Evolutionary conservation across 345 rosid genomes (phyloP).

Genomic region (Gossypium anomalum): DNA sequence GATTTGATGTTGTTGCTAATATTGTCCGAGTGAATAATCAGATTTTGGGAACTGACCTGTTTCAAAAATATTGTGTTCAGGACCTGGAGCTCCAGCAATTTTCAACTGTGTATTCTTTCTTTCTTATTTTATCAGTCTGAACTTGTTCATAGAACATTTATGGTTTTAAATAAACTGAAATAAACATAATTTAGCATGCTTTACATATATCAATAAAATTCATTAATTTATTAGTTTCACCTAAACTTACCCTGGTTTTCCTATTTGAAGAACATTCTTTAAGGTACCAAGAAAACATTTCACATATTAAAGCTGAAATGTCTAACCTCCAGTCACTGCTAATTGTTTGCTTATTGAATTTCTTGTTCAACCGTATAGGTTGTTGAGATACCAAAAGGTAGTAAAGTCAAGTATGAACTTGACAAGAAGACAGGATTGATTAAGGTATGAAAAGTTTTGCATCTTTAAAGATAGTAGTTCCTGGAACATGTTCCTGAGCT

Average conservation of each 20-base stretch:
- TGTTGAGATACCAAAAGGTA: slow-evolving; percentile 94
- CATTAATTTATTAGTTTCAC: background rate
- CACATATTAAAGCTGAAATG: background rate
- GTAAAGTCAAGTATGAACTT: slow-evolving; percentile 95
- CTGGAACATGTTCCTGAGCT: background rate
- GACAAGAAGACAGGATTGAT: slow-evolving; percentile 96
- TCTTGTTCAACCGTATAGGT: slow-evolving; percentile 40
- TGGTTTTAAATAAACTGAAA: background rate
- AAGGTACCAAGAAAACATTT: background rate
- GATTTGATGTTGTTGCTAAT: slow-evolving; percentile 7
- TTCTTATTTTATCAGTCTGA: background rate
- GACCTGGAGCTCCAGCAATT: slow-evolving; percentile 84
- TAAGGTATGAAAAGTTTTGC: slow-evolving; percentile 43
- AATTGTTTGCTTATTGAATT: background rate
- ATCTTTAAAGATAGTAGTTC: background rate
- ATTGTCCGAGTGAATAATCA: background rate
- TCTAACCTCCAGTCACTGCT: background rate
- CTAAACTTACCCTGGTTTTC: background rate
- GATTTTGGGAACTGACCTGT: slow-evolving; percentile 12
- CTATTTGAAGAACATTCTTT: background rate
- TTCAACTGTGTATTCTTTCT: slow-evolving; percentile 55
- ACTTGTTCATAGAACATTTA: background rate
- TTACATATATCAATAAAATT: background rate
- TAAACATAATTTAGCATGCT: background rate
- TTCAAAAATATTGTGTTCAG: slow-evolving; percentile 31